phyloP scores from a whole-genome alignment of 2,329 filamentous ascomycete species.

The Malbranchea cinnamomea region DNA sequence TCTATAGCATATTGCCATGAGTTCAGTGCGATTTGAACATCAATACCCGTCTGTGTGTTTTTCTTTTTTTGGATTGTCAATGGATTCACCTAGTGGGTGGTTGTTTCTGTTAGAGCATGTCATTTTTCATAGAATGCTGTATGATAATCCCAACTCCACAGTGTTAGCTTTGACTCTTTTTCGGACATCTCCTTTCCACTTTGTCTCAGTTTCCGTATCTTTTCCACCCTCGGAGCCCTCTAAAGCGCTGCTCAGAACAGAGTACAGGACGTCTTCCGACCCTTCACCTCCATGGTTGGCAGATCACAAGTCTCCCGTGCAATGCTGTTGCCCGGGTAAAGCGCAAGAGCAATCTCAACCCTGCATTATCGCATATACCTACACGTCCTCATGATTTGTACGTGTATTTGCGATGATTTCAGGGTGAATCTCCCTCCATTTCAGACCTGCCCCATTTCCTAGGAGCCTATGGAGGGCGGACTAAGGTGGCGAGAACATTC shows the following conservation, averaged over 20 bases:
- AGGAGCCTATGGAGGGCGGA: conserved; percentile 37
- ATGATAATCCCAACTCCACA: conserved; percentile 7
- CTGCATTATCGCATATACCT: no score
- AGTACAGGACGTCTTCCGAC: conserved; percentile 34
- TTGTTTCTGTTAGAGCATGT: no score
- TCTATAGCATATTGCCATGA: no score
- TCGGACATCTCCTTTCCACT: not conserved
- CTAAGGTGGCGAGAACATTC: conserved; percentile 41
- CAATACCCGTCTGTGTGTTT: no score
- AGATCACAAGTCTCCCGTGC: conserved; percentile 35
- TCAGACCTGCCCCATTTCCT: conserved; percentile 38
- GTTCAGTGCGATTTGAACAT: no score
- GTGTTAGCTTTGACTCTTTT: no score
- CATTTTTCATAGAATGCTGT: conserved; percentile 5
- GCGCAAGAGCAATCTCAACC: conserved; percentile 39
- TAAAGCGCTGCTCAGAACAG: conserved; percentile 38
- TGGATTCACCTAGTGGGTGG: no score
- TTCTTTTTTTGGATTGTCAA: no score
- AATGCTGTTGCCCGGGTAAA: conserved; percentile 14
- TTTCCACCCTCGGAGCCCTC: not conserved
- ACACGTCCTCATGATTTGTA: no score
- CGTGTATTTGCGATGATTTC: no score
- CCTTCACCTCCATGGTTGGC: conserved; percentile 30
- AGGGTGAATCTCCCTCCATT: conserved; percentile 33
- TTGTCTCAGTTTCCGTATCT: not conserved